These are phyloP conservation scores for Collybiopsis confluens DNA, from an alignment of 768 basidiomycete genomes.

Conservation along the genomic window DNA sequence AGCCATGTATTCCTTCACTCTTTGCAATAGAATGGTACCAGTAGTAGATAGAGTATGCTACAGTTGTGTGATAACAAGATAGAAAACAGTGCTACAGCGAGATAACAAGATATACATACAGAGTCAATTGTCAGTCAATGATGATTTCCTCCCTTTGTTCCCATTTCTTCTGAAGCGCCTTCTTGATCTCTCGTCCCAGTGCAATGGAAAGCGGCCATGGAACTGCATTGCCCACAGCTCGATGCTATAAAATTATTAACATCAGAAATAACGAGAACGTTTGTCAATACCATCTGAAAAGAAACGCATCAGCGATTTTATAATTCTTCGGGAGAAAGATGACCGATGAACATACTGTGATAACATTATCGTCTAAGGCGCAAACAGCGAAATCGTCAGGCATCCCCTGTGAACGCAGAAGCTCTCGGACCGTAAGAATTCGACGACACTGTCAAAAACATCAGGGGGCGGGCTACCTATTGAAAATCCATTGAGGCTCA, in stretches of 20 bases:
- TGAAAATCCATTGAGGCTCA: conserved; percentile 24
- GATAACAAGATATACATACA: too few relatives aligned
- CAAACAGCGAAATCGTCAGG: conserved; percentile 69
- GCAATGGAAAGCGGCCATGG: conserved; percentile 63
- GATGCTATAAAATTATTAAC: conserved; percentile 46
- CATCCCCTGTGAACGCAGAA: conserved; percentile 80
- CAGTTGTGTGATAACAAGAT: too few relatives aligned
- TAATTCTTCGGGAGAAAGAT: background rate
- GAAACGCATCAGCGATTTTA: background rate
- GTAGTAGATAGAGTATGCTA: too few relatives aligned
- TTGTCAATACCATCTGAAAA: conserved; percentile 2
- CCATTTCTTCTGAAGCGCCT: conserved; percentile 52
- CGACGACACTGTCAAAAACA: conserved; percentile 50
- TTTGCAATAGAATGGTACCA: too few relatives aligned
- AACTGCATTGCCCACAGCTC: conserved; percentile 80
- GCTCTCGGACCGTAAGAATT: conserved; percentile 70
- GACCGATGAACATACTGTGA: conserved; percentile 44
- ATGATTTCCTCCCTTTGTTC: conserved; percentile 31
- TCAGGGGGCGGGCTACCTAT: background rate
- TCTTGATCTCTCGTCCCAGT: conserved; percentile 58
- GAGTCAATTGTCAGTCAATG: conserved; percentile 28
- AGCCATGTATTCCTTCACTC: too few relatives aligned
- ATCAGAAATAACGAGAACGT: background rate
- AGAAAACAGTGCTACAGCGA: too few relatives aligned
- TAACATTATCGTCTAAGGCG: conserved; percentile 45